Evolutionary conservation across 441 rosid species (phyloP).

Genomic region (Arabidopsis lyrata): DNA sequence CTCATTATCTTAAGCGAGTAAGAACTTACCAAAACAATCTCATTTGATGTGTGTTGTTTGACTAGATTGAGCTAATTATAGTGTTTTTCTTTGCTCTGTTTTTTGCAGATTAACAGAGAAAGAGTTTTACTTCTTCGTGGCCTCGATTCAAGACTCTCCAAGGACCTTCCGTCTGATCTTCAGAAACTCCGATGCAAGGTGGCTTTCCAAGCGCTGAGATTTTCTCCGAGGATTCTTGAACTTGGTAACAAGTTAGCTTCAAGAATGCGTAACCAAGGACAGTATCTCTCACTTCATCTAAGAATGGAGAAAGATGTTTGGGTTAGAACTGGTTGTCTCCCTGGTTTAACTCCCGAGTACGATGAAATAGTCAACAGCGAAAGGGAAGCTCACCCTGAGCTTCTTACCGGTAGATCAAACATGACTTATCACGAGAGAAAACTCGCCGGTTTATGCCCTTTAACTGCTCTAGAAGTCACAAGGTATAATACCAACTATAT

Average conservation of each 20-base stretch:
- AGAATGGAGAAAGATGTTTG: constrained; percentile 96
- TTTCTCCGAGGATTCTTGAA: constrained; percentile 76
- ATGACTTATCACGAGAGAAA: constrained; percentile 84
- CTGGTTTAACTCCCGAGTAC: constrained; percentile 71
- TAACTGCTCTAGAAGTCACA: constrained; percentile 83
- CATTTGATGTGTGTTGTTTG: background rate
- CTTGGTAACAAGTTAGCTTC: constrained; percentile 80
- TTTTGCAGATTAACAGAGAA: constrained; percentile 79
- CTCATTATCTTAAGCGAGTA: constrained; percentile 86
- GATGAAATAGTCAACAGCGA: constrained; percentile 76
- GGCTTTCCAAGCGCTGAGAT: constrained; percentile 86
- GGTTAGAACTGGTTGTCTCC: constrained; percentile 98
- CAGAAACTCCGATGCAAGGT: constrained; percentile 97
- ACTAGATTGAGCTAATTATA: constrained; percentile 29
- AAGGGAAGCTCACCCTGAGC: constrained; percentile 84
- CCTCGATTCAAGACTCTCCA: constrained; percentile 90
- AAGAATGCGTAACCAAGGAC: constrained; percentile 82
- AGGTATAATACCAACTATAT: constrained; percentile 51
- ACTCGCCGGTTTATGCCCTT: constrained; percentile 92
- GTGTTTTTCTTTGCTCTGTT: constrained; percentile 33
- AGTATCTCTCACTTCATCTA: constrained; percentile 85
- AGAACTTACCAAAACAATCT: constrained; percentile 21
- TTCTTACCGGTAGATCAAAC: constrained; percentile 86
- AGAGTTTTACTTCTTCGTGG: constrained; percentile 91
- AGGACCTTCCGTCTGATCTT: constrained; percentile 91